Percentiles rank a stretch among this genome's conserved stretches.
phyloP scores from a whole-genome alignment of 495 filamentous ascomycete species.

The Alectoria sarmentosa region DNA sequence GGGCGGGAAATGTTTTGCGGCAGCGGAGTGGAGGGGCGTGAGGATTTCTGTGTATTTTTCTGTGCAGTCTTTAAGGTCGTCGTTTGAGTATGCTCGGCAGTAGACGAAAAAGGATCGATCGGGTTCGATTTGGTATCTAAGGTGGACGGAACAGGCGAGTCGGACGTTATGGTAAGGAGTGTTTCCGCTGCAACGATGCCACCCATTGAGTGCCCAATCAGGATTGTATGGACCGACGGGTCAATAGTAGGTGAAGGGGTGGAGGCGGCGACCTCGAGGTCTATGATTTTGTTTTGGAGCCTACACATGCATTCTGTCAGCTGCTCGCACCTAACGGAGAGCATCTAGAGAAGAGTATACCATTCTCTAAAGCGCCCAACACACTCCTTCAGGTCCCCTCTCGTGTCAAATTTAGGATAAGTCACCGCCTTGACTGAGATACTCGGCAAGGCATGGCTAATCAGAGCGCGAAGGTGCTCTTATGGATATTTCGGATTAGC shows the following conservation, averaged over 20 bases:
- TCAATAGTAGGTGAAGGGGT: conserved; percentile 84
- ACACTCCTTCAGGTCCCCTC: conserved; percentile 75
- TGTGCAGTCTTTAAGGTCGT: conserved; percentile 17
- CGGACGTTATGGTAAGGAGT: conserved; percentile 59
- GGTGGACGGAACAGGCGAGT: conserved; percentile 50
- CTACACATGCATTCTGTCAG: conserved; percentile 35
- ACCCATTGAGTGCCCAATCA: conserved; percentile 94
- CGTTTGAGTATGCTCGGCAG: conserved; percentile 24
- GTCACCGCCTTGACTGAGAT: conserved; percentile 61
- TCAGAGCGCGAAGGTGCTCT: conserved; percentile 60
- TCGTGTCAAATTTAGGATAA: conserved; percentile 89
- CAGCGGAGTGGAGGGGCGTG: background rate
- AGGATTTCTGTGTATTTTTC: background rate
- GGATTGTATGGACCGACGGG: conserved; percentile 74
- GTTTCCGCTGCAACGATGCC: conserved; percentile 93
- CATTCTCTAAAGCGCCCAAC: conserved; percentile 82
- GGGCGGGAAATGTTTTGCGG: conserved; percentile 10
- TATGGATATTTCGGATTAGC: background rate
- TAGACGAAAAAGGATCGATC: conserved; percentile 19
- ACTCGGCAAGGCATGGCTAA: conserved; percentile 65
- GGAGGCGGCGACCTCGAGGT: conserved; percentile 78
- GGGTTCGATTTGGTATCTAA: conserved; percentile 6
- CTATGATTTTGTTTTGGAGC: conserved; percentile 88
- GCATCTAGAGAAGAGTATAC: conserved; percentile 36
- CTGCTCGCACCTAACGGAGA: background rate